Percentiles rank a stretch among this genome's conserved stretches.
phyloP scores from a whole-genome alignment of 2,329 filamentous ascomycete genomes.

The Chalaropsis thielavioides region DNA sequence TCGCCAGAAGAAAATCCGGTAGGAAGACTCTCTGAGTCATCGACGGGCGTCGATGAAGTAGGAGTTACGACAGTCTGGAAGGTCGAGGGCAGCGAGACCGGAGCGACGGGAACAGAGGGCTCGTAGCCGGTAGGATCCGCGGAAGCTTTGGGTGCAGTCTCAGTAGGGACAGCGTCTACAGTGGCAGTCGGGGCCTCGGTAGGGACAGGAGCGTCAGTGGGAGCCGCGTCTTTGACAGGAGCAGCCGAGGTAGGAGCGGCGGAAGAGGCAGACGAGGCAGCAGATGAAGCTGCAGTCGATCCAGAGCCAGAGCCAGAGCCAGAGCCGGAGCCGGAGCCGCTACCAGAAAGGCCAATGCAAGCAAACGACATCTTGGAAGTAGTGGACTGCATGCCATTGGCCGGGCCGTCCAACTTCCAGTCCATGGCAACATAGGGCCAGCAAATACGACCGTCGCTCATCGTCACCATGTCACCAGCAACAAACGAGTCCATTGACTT shows the following conservation, averaged over 20 bases:
- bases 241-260: slow-evolving; percentile 22
- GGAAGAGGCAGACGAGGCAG: background rate
- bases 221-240: slow-evolving; percentile 28
- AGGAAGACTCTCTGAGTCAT: background rate
- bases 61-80: background rate
- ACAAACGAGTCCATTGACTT: slow-evolving; percentile 40
- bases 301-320: background rate
- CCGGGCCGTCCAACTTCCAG: slow-evolving; percentile 31
- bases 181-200: slow-evolving; percentile 48
- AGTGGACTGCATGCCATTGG: slow-evolving; percentile 19
- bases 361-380: slow-evolving; percentile 39
- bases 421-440: slow-evolving; percentile 46
- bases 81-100: background rate
- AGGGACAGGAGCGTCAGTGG: slow-evolving; percentile 28
- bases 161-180: slow-evolving; percentile 31
- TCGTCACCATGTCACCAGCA: slow-evolving; percentile 47
- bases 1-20: background rate
- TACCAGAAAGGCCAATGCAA: slow-evolving; percentile 25
- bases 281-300: background rate
- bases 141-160: background rate
- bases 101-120: background rate
- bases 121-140: background rate
- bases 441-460: slow-evolving; percentile 43
- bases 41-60: background rate
- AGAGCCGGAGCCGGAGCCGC: background rate